These are phyloP conservation scores for Closterium sp. DNA, from an alignment of 139 green algal species.

Conservation along the genomic window DNA sequence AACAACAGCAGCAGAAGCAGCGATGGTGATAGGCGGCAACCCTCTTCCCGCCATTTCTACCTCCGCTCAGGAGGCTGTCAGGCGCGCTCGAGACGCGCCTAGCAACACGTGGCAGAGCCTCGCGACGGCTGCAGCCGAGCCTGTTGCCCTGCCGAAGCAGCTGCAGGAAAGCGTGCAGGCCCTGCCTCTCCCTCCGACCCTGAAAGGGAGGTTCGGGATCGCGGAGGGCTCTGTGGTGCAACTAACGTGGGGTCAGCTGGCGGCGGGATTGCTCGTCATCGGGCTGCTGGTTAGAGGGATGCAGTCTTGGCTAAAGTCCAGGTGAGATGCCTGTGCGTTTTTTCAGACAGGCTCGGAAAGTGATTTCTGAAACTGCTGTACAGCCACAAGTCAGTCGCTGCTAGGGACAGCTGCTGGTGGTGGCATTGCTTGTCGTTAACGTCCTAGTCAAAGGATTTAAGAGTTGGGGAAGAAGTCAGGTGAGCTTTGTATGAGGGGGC, in stretches of 20 bases:
- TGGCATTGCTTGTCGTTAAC: no score
- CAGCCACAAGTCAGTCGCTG: no score
- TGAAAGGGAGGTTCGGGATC: background rate
- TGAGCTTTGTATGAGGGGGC: no score
- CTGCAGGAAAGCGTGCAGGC: background rate
- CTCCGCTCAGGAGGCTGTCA: background rate
- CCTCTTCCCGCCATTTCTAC: background rate
- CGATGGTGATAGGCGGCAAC: no score
- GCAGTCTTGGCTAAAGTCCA: background rate
- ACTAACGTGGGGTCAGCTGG: background rate
- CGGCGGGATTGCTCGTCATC: background rate
- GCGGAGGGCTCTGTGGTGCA: background rate
- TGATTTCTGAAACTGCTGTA: no score
- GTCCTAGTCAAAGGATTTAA: no score
- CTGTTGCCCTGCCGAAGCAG: background rate
- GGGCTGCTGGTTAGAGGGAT: background rate
- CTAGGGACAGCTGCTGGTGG: no score
- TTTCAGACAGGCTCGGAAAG: no score
- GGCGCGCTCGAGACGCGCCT: background rate
- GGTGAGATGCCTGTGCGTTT: no score
- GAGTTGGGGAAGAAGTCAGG: no score
- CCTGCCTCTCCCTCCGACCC: background rate
- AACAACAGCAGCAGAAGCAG: background rate
- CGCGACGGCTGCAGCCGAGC: background rate
- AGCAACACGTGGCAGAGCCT: background rate